Percentiles rank a stretch among this genome's conserved stretches.
phyloP scores from a whole-genome alignment of 108 stramenopile genomes.

The Aurantiochytrium sp. region DNA sequence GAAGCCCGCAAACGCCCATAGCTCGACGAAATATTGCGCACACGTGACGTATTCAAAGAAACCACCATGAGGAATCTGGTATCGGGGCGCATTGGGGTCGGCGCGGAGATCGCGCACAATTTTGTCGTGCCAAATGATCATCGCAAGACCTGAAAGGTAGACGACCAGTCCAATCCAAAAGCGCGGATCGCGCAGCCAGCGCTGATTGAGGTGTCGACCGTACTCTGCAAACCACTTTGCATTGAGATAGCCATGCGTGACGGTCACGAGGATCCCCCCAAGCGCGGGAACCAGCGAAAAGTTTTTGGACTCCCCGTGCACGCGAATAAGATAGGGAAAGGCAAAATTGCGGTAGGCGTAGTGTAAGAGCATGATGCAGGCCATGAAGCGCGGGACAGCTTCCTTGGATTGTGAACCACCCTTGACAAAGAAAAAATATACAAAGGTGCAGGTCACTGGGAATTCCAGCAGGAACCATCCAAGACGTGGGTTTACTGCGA shows the following conservation, averaged over 20 bases:
- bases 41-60: slow-evolving; percentile 43
- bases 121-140: slow-evolving; percentile 10
- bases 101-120: not conserved
- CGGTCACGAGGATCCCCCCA: not conserved
- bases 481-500: not conserved
- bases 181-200: not conserved
- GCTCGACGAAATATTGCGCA: slow-evolving; percentile 46
- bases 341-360: not conserved
- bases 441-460: not conserved
- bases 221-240: slow-evolving; percentile 14
- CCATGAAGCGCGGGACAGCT: not conserved
- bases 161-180: not conserved
- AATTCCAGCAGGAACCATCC: not conserved
- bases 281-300: not conserved
- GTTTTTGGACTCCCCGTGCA: not conserved
- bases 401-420: not conserved
- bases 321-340: not conserved
- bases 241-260: slow-evolving; percentile 7
- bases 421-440: slow-evolving; percentile 15
- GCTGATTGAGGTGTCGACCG: not conserved
- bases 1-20: slow-evolving; percentile 44
- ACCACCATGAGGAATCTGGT: slow-evolving; percentile 36
- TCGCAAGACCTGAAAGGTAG: not conserved
- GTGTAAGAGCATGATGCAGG: not conserved
- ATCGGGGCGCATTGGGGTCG: not conserved